Evolutionary conservation across 2,329 filamentous ascomycete species (phyloP), one percentile per base, ranked within the genome.

Genomic region (Botryotinia calthae): DNA sequence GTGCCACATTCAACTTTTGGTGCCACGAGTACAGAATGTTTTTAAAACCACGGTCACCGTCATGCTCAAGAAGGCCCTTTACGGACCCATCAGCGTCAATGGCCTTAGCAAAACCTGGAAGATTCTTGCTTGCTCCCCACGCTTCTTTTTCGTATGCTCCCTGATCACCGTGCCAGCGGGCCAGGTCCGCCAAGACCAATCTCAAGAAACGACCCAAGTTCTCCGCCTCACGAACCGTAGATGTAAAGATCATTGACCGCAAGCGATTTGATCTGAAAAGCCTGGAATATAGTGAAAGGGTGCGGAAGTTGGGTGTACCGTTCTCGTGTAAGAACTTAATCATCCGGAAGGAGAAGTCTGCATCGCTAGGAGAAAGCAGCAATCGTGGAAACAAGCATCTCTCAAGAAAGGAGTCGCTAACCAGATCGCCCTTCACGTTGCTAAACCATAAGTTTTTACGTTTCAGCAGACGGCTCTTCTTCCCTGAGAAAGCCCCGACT

Each of bases 171-270:
- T 98, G 96, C 96, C 97, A 99, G 69, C 86, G 85, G 12, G 90
- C 87, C 28, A 99, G 86, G 76, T 98, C 94, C 74, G 90, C 88
- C 18, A 99, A 84, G 2, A 96, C 85, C 74, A 95, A 90, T 79
- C 91, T 93, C 71, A 99, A 83, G 82, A 99, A 98, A 37, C 93
- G 92, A 20, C 94, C 96, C n/a, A 99, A 85, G 77, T 97, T 94
- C 81, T 97, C 93, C 0, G 94, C 93, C 82, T 99, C 97, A 72
- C 94, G 91, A 37, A 95, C 91, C 0, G 95, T 97, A 80, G 93
- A 97, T 65, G 92, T 90, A 81, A 97, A 98, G 72, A 99, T 94
- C 68, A 98, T 87, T 14, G 91, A 87, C 2, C 93, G 90, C 28
- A 98, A 85, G 73, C 93, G 88, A 79, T 97, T 94, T 73, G 94